Evolutionary conservation across 164 flowering plant genomes (phyloP).

Genomic region (Tinospora cordifolia): DNA sequence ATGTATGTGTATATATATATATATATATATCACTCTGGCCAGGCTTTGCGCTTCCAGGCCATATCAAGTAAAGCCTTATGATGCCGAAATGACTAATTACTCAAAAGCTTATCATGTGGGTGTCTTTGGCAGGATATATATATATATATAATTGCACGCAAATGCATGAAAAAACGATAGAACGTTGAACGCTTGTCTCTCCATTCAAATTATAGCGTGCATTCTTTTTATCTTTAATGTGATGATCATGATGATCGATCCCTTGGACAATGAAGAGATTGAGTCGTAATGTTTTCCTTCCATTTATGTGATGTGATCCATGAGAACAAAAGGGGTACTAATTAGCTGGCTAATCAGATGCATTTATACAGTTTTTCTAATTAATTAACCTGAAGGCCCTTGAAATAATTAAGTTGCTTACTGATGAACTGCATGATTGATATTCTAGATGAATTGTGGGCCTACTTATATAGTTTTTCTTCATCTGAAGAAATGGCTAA

Average conservation of each 20-base stretch:
- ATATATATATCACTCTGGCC: not conserved
- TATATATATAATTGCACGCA: too few relatives aligned
- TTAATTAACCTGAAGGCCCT: too few relatives aligned
- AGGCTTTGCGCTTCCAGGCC: too few relatives aligned
- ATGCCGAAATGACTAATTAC: not conserved
- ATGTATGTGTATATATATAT: too few relatives aligned
- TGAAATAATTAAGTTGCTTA: not conserved
- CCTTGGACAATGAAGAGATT: not conserved
- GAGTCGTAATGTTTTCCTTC: too few relatives aligned
- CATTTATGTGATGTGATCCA: too few relatives aligned
- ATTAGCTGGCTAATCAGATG: too few relatives aligned
- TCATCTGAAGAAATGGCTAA: too few relatives aligned
- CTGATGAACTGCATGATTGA: not conserved
- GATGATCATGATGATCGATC: not conserved
- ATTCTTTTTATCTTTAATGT: not conserved
- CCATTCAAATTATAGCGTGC: not conserved
- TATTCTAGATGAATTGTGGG: not conserved
- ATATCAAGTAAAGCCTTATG: too few relatives aligned
- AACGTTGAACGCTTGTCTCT: not conserved
- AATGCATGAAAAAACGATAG: slow-evolving; percentile 3
- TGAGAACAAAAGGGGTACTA: too few relatives aligned
- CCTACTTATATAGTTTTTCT: not conserved
- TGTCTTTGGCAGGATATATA: not conserved
- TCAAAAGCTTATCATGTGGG: not conserved
- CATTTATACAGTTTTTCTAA: too few relatives aligned